Base-by-base conservation (phyloP, 768 basidiomycete species). In the Fistulinella prunicolor region DNA sequence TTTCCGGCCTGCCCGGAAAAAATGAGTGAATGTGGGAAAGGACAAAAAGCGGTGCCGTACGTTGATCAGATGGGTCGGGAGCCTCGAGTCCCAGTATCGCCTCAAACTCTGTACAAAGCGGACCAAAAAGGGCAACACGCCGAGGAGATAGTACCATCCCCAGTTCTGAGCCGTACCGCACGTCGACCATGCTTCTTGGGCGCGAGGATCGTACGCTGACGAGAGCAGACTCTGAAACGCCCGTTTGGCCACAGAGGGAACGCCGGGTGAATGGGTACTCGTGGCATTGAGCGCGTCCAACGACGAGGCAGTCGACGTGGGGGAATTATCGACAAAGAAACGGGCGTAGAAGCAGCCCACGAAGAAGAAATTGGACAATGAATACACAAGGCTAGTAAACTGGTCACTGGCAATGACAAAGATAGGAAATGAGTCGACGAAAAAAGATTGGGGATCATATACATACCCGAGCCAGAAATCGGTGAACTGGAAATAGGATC, bases 401-500 rank as follows among this genome's bases (percentile, higher is more conserved):
- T 91, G 89, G 56, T 92, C 89, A 12, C 87, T 89, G 57, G 30
- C 4, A 32, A 29, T 19, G 24, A 20, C 10, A 22, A 38, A 20
- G 21, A 23, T n/a, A 12, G 49, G 29, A 49, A 50, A 49, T 21
- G n/a, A 36, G 0, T 28, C 5, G 26, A 8, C 23, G 22, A 4
- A 14, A 26, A 44, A 6, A 46, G 29, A 5, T 34, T 36, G 10
- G 6, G 19, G 26, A 22, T 59, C 77, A 36, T 7, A 36, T n/a
- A 6, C 35, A 38, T 63, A 87, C 86, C 86, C 89, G 66, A 91
- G 73, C 89, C 89, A 92, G 81, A 90, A 90, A 73, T 90, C 88
- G 7, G 83, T 70, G 61, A 92, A 92, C 83, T 87, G 49, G 1
- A 30, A 38, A 36, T 36, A 20, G 46, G 45, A 47, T 26, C 30